phyloP scores from a whole-genome alignment of 169 alveolate genomes.

The Eimeria praecox region DNA sequence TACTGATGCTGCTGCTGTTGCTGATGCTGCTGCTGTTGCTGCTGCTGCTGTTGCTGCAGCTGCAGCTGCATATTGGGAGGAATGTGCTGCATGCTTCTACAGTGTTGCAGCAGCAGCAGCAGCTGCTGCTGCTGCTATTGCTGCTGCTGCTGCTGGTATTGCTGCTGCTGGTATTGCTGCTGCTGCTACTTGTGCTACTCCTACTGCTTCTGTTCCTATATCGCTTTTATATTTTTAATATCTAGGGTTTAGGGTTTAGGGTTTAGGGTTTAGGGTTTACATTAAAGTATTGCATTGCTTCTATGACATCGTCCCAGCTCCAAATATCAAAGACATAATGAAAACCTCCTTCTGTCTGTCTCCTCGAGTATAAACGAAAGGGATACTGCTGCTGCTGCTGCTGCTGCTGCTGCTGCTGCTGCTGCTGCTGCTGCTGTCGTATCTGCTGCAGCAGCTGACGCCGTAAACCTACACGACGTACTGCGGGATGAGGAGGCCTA shows the following conservation, averaged over 20 bases:
- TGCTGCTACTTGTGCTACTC: too few species aligned
- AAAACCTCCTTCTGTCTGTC: constrained; percentile 84
- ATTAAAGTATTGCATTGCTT: constrained; percentile 85
- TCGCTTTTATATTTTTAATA: not conserved
- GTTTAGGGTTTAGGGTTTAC: constrained; percentile 65
- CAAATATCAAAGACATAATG: constrained; percentile 87
- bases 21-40: too few species aligned
- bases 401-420: constrained; percentile 35
- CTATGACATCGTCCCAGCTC: constrained; percentile 87
- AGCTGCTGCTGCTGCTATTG: not conserved
- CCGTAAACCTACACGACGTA: not conserved
- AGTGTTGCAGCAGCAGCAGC: constrained; percentile 13
- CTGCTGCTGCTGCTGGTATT: not conserved
- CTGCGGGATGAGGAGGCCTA: not conserved
- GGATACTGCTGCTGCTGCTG: constrained; percentile 38
- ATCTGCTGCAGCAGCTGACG: constrained; percentile 14
- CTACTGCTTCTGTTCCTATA: not conserved
- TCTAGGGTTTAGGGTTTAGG: not conserved
- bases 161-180: too few species aligned
- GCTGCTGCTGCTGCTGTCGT: too few species aligned
- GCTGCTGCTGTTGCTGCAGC: not conserved
- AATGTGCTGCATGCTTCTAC: not conserved
- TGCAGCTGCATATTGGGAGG: not conserved
- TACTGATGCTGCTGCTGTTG: too few species aligned
- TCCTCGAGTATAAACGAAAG: constrained; percentile 7